phyloP scores from a whole-genome alignment of 2,329 filamentous ascomycete genomes.

The Beauveria varroae region DNA sequence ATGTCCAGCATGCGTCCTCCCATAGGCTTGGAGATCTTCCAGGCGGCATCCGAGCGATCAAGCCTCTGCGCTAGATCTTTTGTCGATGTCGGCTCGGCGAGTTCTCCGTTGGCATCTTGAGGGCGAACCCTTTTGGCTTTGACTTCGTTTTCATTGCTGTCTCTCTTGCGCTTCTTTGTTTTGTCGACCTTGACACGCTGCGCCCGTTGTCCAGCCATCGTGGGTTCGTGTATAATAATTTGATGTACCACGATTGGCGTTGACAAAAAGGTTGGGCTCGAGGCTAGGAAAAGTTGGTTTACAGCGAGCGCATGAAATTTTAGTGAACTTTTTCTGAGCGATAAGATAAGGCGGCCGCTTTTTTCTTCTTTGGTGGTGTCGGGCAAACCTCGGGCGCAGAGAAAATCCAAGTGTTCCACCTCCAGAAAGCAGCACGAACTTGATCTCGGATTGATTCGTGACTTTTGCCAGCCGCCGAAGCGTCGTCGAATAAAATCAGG shows the following conservation, averaged over 20 bases:
- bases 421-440: neutral
- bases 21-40: slow-evolving; percentile 57
- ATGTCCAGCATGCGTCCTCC: slow-evolving; percentile 58
- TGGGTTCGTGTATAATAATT: slow-evolving; percentile 5
- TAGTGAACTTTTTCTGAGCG: slow-evolving; percentile 32
- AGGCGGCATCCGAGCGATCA: slow-evolving; percentile 31
- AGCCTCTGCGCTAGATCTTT: slow-evolving; percentile 21
- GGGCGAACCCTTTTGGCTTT: slow-evolving; percentile 34
- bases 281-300: slow-evolving; percentile 13
- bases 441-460: neutral
- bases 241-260: neutral
- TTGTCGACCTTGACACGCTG: slow-evolving; percentile 27
- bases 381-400: slow-evolving; percentile 23
- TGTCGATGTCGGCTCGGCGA: slow-evolving; percentile 14
- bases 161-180: slow-evolving; percentile 41
- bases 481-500: neutral
- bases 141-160: slow-evolving; percentile 32
- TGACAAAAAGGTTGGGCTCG: slow-evolving; percentile 2
- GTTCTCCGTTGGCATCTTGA: slow-evolving; percentile 18
- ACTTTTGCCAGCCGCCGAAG: neutral
- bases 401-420: slow-evolving; percentile 4
- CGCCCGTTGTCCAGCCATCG: slow-evolving; percentile 29
- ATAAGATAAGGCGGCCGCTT: slow-evolving; percentile 30
- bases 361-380: slow-evolving; percentile 10
- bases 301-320: slow-evolving; percentile 27